These are phyloP conservation scores for Dentipellis fragilis DNA, from an alignment of 768 basidiomycete species.

Conservation along the genomic window DNA sequence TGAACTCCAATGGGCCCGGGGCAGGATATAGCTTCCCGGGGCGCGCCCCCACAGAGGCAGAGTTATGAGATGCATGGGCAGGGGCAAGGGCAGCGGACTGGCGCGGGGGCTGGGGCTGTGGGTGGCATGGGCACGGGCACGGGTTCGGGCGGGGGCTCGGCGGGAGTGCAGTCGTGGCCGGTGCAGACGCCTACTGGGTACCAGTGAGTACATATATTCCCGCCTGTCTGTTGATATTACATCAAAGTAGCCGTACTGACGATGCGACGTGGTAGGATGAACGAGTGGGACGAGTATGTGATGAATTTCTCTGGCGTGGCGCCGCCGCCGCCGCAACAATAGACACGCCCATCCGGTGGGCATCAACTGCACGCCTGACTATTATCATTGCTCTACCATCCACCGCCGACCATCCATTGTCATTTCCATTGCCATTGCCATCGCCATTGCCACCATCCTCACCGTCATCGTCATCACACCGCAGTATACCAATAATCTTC, in stretches of 20 bases:
- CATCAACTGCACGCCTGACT: no score
- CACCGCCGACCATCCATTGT: no score
- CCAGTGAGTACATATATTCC: constrained; percentile 5
- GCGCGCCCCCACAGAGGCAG: neutral
- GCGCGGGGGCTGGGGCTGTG: neutral
- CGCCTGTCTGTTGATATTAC: neutral
- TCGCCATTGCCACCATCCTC: no score
- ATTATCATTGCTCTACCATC: no score
- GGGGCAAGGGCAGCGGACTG: neutral
- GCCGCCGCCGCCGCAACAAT: neutral
- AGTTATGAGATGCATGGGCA: neutral
- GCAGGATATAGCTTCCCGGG: neutral
- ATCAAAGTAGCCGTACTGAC: neutral
- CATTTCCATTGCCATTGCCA: no score
- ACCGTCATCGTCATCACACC: no score
- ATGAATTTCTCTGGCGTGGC: constrained; percentile 8
- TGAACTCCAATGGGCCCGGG: neutral
- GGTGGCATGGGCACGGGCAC: no score
- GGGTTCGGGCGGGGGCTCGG: no score
- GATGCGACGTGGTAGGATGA: constrained; percentile 1
- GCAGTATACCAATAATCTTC: no score
- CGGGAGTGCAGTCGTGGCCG: no score
- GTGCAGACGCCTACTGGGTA: constrained; percentile 7
- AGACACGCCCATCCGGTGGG: no score
- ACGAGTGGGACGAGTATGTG: constrained; percentile 13